Conservation (phyloP, 352 stramenopile species). For the Halophytophthora polymorphica region DNA sequence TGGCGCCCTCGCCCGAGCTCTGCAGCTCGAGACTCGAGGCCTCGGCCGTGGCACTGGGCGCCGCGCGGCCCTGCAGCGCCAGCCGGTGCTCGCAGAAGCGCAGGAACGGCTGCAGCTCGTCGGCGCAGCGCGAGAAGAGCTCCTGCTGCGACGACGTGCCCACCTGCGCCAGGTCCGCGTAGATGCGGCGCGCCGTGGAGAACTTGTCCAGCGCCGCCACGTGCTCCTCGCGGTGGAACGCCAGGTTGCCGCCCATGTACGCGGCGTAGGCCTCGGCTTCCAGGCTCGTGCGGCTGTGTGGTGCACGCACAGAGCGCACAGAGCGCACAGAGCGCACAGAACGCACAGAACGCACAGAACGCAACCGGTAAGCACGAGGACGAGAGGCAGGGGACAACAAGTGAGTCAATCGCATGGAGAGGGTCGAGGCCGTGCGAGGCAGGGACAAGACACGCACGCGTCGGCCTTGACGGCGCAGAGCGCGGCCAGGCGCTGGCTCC, state of each 20-base stretch:
- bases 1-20: constrained; percentile 59
- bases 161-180: constrained; percentile 77
- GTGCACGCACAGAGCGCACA: no score
- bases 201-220: constrained; percentile 80
- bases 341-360: background rate
- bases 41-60: constrained; percentile 23
- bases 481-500: constrained; percentile 76
- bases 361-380: background rate
- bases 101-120: constrained; percentile 82
- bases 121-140: constrained; percentile 61
- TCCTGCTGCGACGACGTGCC: constrained; percentile 81
- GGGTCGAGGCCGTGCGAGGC: no score
- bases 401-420: background rate
- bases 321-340: no score
- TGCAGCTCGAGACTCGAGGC: constrained; percentile 51
- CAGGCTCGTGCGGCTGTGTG: constrained; percentile 74
- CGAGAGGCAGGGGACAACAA: background rate
- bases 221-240: constrained; percentile 88
- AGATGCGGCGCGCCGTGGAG: constrained; percentile 76
- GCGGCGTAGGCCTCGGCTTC: constrained; percentile 87
- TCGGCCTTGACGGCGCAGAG: constrained; percentile 79
- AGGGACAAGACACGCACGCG: constrained; percentile 43
- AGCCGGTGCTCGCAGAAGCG: constrained; percentile 84
- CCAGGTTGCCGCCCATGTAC: constrained; percentile 87
- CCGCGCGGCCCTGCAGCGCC: constrained; percentile 50